These are phyloP conservation scores for Fusarium begoniae DNA, from an alignment of 2,329 filamentous ascomycete species.

Conservation along the genomic window DNA sequence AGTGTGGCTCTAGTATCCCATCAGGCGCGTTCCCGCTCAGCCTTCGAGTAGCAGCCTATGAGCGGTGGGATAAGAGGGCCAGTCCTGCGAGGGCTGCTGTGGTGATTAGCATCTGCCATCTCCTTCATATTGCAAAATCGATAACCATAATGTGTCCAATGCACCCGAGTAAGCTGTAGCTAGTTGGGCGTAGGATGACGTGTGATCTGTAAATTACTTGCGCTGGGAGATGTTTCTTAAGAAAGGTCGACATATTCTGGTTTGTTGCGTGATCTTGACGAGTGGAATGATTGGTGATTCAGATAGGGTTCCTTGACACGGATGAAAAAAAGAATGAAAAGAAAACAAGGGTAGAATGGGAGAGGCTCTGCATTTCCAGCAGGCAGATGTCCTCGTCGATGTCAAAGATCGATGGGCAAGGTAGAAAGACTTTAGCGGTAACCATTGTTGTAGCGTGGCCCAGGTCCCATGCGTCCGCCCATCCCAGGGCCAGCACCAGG, in stretches of 20 bases:
- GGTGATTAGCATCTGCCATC: constrained; percentile 45
- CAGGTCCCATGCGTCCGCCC: constrained; percentile 64
- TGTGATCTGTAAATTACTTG: constrained; percentile 64
- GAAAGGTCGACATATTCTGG: constrained; percentile 58
- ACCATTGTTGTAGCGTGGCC: constrained; percentile 64
- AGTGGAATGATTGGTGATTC: constrained; percentile 45
- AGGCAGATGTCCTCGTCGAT: neutral
- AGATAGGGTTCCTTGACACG: constrained; percentile 41
- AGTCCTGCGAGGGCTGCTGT: constrained; percentile 20
- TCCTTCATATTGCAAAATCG: constrained; percentile 64
- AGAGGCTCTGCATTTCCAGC: neutral
- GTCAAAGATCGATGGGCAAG: neutral
- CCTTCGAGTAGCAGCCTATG: constrained; percentile 29
- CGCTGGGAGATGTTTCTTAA: constrained; percentile 60
- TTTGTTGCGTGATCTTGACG: constrained; percentile 49
- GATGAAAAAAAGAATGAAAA: constrained; percentile 41
- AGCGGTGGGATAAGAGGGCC: constrained; percentile 39
- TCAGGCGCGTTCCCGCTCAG: constrained; percentile 11
- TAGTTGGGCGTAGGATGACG: constrained; percentile 65
- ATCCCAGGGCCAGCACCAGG: constrained; percentile 78
- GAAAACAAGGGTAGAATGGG: constrained; percentile 22
- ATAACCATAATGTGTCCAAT: constrained; percentile 72
- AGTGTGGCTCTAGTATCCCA: constrained; percentile 27
- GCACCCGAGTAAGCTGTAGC: constrained; percentile 60
- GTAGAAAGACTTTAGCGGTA: constrained; percentile 60